A percentile compares a stretch with the other conserved stretches of the same genome.
phyloP scores from a whole-genome alignment of 2,329 filamentous ascomycete species.

The Colletotrichum orchidophilum region DNA sequence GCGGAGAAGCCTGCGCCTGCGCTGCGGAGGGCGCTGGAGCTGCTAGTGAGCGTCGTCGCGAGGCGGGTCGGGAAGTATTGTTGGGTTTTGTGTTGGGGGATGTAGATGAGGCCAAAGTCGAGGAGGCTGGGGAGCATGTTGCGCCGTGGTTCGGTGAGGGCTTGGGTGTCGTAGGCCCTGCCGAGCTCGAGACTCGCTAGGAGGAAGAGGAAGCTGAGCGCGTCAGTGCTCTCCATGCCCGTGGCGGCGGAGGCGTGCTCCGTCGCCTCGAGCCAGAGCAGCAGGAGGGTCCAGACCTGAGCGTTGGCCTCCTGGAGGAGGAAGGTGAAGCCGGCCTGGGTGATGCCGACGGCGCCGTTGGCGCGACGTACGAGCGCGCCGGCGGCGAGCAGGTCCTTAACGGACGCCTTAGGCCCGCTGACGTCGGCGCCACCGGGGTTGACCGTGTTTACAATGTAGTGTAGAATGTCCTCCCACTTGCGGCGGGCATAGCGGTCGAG shows the following conservation, averaged over 20 bases:
- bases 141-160: slow-evolving; percentile 81
- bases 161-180: slow-evolving; percentile 86
- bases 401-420: slow-evolving; percentile 74
- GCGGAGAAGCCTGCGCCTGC: slow-evolving; percentile 75
- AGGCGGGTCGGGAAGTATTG: slow-evolving; percentile 91
- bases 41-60: slow-evolving; percentile 88
- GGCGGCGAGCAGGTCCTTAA: slow-evolving; percentile 83
- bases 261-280: slow-evolving; percentile 90
- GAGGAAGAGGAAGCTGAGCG: slow-evolving; percentile 95
- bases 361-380: slow-evolving; percentile 79
- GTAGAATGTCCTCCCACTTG: slow-evolving; percentile 96
- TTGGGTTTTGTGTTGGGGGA: slow-evolving; percentile 64
- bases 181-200: slow-evolving; percentile 93
- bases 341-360: slow-evolving; percentile 73
- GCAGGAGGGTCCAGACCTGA: slow-evolving; percentile 94
- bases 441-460: slow-evolving; percentile 89
- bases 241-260: slow-evolving; percentile 66
- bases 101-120: slow-evolving; percentile 92
- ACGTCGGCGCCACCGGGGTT: slow-evolving; percentile 51
- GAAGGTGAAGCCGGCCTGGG: slow-evolving; percentile 93
- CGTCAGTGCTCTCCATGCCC: slow-evolving; percentile 88
- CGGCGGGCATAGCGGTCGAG: slow-evolving; percentile 86
- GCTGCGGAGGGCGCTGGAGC: slow-evolving; percentile 74
- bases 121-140: slow-evolving; percentile 91
- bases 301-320: slow-evolving; percentile 94